phyloP scores from a whole-genome alignment of 768 basidiomycete genomes.

The Punctularia strigosozonata region DNA sequence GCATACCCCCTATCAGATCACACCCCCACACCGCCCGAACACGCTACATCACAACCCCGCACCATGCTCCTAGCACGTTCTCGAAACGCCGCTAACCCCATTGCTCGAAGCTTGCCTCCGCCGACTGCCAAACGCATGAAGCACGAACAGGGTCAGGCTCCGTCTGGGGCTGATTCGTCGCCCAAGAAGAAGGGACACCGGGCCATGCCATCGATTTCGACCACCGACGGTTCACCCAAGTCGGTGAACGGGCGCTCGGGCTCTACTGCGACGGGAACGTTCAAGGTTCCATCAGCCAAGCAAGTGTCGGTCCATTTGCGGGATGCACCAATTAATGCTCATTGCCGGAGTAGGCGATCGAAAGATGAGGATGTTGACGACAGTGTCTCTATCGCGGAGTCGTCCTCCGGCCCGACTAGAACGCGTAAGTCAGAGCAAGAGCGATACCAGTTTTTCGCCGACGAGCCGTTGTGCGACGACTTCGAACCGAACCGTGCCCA shows the following conservation, averaged over 20 bases:
- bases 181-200: no score
- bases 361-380: constrained; percentile 24
- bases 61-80: no score
- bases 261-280: background rate
- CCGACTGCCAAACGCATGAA: background rate
- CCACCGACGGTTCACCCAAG: background rate
- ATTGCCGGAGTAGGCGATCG: constrained; percentile 1
- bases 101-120: background rate
- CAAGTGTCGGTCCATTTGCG: background rate
- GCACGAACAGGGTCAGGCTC: background rate
- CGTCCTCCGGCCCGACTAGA: constrained; percentile 24
- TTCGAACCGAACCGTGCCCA: constrained; percentile 46
- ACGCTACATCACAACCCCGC: constrained; percentile 12
- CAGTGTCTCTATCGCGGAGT: constrained; percentile 46
- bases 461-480: constrained; percentile 44
- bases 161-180: no score
- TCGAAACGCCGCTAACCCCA: no score
- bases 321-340: background rate
- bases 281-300: background rate
- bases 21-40: constrained; percentile 6
- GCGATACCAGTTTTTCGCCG: constrained; percentile 51
- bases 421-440: constrained; percentile 50
- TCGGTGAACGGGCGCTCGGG: background rate
- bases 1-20: background rate
- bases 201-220: background rate